These are phyloP conservation scores for Xylaria sp. DNA, from an alignment of 2,329 filamentous ascomycete species.

Conservation along the genomic window DNA sequence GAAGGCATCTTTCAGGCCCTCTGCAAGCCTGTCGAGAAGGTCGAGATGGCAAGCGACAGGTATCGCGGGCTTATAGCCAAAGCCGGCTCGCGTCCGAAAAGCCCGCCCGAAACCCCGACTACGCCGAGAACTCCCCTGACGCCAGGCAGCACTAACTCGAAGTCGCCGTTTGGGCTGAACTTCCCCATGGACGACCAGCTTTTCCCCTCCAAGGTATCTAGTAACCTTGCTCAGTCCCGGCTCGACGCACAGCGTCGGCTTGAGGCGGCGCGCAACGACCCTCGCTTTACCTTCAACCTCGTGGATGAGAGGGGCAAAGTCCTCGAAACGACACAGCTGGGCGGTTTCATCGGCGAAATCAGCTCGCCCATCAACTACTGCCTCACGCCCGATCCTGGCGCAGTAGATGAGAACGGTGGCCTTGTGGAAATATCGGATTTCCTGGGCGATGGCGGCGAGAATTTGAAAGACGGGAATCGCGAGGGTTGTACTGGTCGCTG, in stretches of 20 bases:
- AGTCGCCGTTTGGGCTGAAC: constrained; percentile 41
- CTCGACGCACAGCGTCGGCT: constrained; percentile 74
- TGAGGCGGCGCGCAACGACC: constrained; percentile 64
- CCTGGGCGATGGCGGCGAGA: constrained; percentile 60
- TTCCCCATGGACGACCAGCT: constrained; percentile 45
- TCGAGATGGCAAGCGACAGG: constrained; percentile 63
- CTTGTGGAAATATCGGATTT: constrained; percentile 65
- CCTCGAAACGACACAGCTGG: constrained; percentile 65
- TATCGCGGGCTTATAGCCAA: constrained; percentile 52
- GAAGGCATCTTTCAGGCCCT: constrained; percentile 75
- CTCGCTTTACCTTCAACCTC: constrained; percentile 70
- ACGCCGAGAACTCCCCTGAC: constrained; percentile 48
- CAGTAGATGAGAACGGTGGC: constrained; percentile 66
- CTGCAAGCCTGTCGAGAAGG: constrained; percentile 70
- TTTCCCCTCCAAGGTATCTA: constrained; percentile 51
- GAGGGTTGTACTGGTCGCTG: constrained; percentile 61
- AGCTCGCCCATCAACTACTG: constrained; percentile 70
- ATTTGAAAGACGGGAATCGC: constrained; percentile 46
- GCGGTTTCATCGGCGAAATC: constrained; percentile 70
- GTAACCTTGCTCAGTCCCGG: constrained; percentile 64
- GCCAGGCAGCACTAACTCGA: constrained; percentile 33
- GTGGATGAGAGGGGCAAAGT: constrained; percentile 63
- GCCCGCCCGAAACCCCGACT: constrained; percentile 51
- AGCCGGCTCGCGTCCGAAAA: constrained; percentile 41
- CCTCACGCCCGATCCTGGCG: constrained; percentile 67